These are phyloP conservation scores for Acanthamoeba healyi DNA, from an alignment of 208 protist genomes.

Conservation along the genomic window DNA sequence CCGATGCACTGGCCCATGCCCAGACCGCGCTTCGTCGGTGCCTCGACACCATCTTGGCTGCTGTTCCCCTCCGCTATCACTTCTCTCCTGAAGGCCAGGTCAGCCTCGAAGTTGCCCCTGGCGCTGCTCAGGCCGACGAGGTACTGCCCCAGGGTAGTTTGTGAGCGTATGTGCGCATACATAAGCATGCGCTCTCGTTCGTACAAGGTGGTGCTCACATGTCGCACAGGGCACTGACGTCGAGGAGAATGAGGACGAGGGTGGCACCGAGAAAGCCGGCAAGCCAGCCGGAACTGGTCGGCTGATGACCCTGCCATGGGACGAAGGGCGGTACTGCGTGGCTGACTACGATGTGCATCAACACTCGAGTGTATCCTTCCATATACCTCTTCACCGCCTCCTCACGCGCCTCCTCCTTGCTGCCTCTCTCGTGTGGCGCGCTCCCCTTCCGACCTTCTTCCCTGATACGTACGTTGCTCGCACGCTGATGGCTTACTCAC, in stretches of 20 bases:
- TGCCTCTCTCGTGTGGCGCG: slow-evolving; percentile 11
- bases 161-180: too few relatives aligned
- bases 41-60: background rate
- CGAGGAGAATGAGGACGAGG: background rate
- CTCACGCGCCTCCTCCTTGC: slow-evolving; percentile 16
- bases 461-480: background rate
- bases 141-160: too few relatives aligned
- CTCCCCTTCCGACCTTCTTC: background rate
- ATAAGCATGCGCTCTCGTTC: too few relatives aligned
- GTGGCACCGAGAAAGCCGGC: background rate
- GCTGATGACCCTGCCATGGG: background rate
- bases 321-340: background rate
- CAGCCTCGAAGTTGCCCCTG: background rate
- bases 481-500: background rate
- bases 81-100: background rate
- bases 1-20: background rate
- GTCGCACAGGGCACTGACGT: background rate
- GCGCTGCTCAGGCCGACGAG: background rate
- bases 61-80: background rate
- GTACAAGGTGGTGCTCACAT: too few relatives aligned
- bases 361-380: slow-evolving; percentile 14
- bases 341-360: slow-evolving; percentile 25
- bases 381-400: slow-evolving; percentile 18
- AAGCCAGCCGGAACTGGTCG: background rate
- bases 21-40: background rate